phyloP scores from a whole-genome alignment of 192 early-diverging fungal species.

The Coemansia sp. region DNA sequence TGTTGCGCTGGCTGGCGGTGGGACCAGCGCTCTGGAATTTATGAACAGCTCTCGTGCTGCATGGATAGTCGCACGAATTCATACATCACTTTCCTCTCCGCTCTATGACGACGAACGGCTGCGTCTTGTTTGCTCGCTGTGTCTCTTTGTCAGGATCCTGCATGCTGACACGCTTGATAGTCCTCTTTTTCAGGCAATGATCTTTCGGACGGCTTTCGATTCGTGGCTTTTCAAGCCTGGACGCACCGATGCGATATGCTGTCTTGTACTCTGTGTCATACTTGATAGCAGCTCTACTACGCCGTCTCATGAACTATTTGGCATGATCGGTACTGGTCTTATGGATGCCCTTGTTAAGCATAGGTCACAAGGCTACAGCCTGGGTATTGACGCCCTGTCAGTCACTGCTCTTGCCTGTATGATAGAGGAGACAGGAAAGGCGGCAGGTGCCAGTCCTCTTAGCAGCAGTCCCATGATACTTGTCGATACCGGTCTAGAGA shows the following conservation, averaged over 20 bases:
- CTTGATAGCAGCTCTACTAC: constrained; percentile 11
- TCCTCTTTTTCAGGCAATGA: constrained; percentile 26
- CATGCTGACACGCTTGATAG: constrained; percentile 18
- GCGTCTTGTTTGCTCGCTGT: constrained; percentile 25
- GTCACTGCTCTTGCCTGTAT: background rate
- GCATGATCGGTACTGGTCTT: background rate
- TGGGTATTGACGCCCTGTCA: background rate
- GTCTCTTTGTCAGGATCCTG: constrained; percentile 15
- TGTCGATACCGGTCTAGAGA: constrained; percentile 24
- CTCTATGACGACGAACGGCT: constrained; percentile 21
- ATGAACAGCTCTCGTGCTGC: constrained; percentile 21
- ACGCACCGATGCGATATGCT: constrained; percentile 16
- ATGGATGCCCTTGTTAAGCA: background rate
- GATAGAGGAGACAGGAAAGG: constrained; percentile 3
- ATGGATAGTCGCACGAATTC: constrained; percentile 38
- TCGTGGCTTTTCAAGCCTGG: constrained; percentile 21
- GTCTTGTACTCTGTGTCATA: constrained; percentile 16
- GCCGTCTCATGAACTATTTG: background rate
- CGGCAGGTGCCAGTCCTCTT: background rate
- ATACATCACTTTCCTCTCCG: constrained; percentile 16
- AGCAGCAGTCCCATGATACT: constrained; percentile 12
- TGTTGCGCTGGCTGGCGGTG: constrained; percentile 5
- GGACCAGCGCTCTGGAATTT: background rate
- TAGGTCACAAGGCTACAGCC: background rate
- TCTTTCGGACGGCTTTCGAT: constrained; percentile 19